Evolutionary conservation across 2,329 filamentous ascomycete genomes (phyloP), one percentile per base, ranked within the genome.

Genomic region (Pleomassaria siparia): DNA sequence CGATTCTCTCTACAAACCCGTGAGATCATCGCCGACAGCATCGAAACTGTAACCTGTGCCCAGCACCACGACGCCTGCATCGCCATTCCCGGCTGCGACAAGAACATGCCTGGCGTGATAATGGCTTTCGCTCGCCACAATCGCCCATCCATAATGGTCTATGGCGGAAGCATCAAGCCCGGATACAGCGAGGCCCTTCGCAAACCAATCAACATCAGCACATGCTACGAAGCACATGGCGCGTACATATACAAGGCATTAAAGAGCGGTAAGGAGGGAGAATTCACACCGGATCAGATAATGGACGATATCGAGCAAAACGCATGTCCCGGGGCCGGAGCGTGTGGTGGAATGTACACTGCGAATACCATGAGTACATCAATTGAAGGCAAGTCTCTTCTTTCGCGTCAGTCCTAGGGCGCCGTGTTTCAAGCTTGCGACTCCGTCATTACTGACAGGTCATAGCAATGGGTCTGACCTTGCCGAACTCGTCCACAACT

Each of bases 51-150:
- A 30, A 96, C 91, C 1, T 92, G 87, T 68, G 92, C 89, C 4
- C 91, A 96, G 69, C 87, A 88, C 59, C 90, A 96, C 71, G 92
- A 96, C 68, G 92, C 91, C 49, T 95, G 91, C 70, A 91, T 96
- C 68, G 85, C 89, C 24, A 92, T 96, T 59, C 91, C 92, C 0
- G 91, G 91, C 10, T 96, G 91, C 70, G 91, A 96, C 76, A 96
- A 96, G 81, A 96, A 96, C 71, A 96, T 96, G 92, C 91, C 91
- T 0, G 91, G 91, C 54, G 87, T 89, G 13, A 79, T 94, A 54
- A 96, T 96, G 86, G 91, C 88, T 0, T 91, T 94, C 64, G 89
- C 89, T 12, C 83, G 92, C 47, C 89, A 95, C 73, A 96, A 96
- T 72, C 82, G 92, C 9, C 92, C 92, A 3, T 94, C 90, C 40